These are phyloP conservation scores for Teunomyces tritomae DNA, from an alignment of 805 yeast species.

Conservation along the genomic window DNA sequence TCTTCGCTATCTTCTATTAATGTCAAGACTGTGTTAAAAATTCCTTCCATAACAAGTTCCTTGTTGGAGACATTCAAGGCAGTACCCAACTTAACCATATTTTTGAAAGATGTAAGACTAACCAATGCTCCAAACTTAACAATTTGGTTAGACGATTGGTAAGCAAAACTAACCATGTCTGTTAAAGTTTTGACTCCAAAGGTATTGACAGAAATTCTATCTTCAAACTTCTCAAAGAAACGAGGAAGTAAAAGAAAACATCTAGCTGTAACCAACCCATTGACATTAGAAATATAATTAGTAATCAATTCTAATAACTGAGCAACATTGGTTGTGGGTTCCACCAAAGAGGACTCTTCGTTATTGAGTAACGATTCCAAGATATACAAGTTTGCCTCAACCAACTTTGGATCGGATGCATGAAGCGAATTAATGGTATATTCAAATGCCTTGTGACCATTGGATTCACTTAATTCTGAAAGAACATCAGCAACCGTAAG, in stretches of 20 bases:
- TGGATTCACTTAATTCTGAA: slow-evolving; percentile 44
- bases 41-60: slow-evolving; percentile 27
- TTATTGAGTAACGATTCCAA: slow-evolving; percentile 44
- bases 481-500: slow-evolving; percentile 59
- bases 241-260: slow-evolving; percentile 54
- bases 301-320: slow-evolving; percentile 8
- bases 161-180: slow-evolving; percentile 26
- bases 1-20: slow-evolving; percentile 67
- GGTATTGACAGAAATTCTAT: slow-evolving; percentile 24
- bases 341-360: slow-evolving; percentile 25
- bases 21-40: slow-evolving; percentile 39
- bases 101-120: slow-evolving; percentile 50
- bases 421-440: not conserved
- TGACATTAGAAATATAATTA: slow-evolving; percentile 5
- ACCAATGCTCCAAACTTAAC: slow-evolving; percentile 42
- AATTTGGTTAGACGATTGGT: slow-evolving; percentile 13
- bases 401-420: slow-evolving; percentile 19
- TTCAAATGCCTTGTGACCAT: slow-evolving; percentile 23
- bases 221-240: slow-evolving; percentile 51
- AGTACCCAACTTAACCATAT: slow-evolving; percentile 19
- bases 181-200: slow-evolving; percentile 29
- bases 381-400: slow-evolving; percentile 43
- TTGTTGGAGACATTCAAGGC: slow-evolving; percentile 8
- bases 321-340: slow-evolving; percentile 5
- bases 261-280: slow-evolving; percentile 47